These are phyloP conservation scores for Fusarium poae DNA, from an alignment of 2,329 filamentous ascomycete genomes.

Conservation along the genomic window DNA sequence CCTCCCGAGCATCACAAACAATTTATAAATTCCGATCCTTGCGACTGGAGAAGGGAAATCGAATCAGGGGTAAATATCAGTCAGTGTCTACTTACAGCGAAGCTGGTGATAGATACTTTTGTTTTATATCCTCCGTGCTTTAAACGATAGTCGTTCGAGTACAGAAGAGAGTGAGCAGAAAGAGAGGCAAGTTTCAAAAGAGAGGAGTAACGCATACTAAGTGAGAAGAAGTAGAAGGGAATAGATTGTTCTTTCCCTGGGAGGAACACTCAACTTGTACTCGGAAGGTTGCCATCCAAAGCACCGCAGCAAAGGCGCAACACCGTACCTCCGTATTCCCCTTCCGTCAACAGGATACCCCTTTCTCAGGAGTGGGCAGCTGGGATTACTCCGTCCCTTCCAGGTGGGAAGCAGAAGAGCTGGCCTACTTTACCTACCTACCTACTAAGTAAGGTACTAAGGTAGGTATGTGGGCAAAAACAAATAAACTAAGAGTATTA, in stretches of 20 bases:
- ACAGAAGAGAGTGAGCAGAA: constrained; percentile 3
- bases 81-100: constrained; percentile 18
- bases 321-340: constrained; percentile 8
- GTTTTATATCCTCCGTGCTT: neutral
- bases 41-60: neutral
- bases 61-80: neutral
- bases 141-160: constrained; percentile 18
- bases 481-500: too few species aligned
- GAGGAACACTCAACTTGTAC: constrained; percentile 40
- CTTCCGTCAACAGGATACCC: constrained; percentile 7
- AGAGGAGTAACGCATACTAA: neutral
- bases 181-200: neutral
- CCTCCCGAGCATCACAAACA: neutral
- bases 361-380: constrained; percentile 23
- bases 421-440: too few species aligned
- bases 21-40: neutral
- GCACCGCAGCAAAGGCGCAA: constrained; percentile 27
- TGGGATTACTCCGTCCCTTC: constrained; percentile 13
- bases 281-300: constrained; percentile 19
- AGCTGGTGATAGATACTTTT: neutral
- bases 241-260: neutral
- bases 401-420: neutral
- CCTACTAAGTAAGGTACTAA: too few species aligned
- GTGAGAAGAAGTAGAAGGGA: neutral
- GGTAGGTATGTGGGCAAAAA: too few species aligned